Base-by-base conservation (phyloP, 805 yeast species). In the Wickerhamomyces bovis region DNA sequence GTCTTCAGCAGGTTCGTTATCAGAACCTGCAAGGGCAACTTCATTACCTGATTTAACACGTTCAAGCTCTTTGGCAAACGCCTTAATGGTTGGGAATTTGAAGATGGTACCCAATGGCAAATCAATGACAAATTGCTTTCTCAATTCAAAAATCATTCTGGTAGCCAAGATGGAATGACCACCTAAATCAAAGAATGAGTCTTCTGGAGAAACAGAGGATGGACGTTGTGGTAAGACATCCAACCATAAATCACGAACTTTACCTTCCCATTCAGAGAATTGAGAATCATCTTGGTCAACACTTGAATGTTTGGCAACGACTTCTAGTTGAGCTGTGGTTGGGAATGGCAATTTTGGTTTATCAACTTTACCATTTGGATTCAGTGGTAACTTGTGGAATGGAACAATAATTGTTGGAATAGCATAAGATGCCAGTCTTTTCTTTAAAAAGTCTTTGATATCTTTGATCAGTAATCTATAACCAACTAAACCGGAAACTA, bases 161-260 rank as follows among this genome's bases (percentile, higher is more conserved):
- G 99, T 95, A 8, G 98, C 98, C 52, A 94, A 72, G 58, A 94
- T 92, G 1, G 98, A 92, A 67, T 94, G 99, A 2, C 99, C 99
- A 49, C 99, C 99, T 44, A 95, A 71, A 62, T 94, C 99, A 61
- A 94, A 94, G 78, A 94, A 94, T 1, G 95, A 86, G 64, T 94
- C 99, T 3, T 77, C 77, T 30, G 84, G 83, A 26, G 83, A 73
- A 39, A 89, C 76, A 2, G 85, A 69, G 2, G 92, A 84, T 7
- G 97, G 97, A 52, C 80, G 77, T 54, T 81, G 85, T 39, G 98
- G 98, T 55, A 94, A 74, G 12, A 94, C 84, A 22, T 76, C 76
- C 44, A 85, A 68, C 99, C 99, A 94, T 49, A 94, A 66, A 47
- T 89, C 90, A 52, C 85, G 79, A 39, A 94, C 78, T 49, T 78